These are phyloP conservation scores for Cyberlindnera veronae DNA, from an alignment of 805 yeast species.

Conservation along the genomic window DNA sequence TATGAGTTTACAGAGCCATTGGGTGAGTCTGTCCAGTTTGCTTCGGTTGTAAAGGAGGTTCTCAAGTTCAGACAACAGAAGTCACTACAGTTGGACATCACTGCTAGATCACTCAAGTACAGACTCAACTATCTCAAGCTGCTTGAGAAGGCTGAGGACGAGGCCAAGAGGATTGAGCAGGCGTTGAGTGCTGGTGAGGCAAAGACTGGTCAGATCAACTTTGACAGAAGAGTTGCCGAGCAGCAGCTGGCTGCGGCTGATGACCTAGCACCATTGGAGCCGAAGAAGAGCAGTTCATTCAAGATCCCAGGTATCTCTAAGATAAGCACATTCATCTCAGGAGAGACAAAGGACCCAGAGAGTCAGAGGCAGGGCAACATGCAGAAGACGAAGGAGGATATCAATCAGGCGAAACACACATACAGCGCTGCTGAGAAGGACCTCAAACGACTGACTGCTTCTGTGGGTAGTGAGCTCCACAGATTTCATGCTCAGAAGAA, in stretches of 20 bases:
- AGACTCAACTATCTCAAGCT: conserved; percentile 33
- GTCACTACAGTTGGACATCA: conserved; percentile 42
- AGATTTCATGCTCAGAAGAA: conserved; percentile 49
- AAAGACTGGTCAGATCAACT: conserved; percentile 28
- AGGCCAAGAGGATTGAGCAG: conserved; percentile 39
- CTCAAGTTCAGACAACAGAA: conserved; percentile 52
- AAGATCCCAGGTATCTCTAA: conserved; percentile 53
- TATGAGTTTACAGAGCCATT: conserved; percentile 64
- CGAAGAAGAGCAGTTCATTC: conserved; percentile 35
- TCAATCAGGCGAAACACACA: conserved; percentile 46
- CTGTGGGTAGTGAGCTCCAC: conserved; percentile 37
- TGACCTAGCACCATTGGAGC: conserved; percentile 19
- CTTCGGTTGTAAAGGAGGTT: conserved; percentile 51
- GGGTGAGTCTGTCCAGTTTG: conserved; percentile 67
- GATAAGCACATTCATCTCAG: conserved; percentile 48
- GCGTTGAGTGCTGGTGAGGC: conserved; percentile 24
- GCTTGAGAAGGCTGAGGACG: conserved; percentile 41
- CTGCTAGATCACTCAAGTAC: conserved; percentile 35
- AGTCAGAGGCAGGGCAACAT: conserved; percentile 52
- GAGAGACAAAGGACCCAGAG: conserved; percentile 60
- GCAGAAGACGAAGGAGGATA: conserved; percentile 41
- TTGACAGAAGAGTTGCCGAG: conserved; percentile 25
- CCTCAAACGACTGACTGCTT: conserved; percentile 43
- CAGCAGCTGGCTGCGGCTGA: conserved; percentile 10
- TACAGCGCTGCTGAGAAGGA: conserved; percentile 52